Conservation (phyloP, 306 rosid species). For the Luffa acutangula region DNA sequence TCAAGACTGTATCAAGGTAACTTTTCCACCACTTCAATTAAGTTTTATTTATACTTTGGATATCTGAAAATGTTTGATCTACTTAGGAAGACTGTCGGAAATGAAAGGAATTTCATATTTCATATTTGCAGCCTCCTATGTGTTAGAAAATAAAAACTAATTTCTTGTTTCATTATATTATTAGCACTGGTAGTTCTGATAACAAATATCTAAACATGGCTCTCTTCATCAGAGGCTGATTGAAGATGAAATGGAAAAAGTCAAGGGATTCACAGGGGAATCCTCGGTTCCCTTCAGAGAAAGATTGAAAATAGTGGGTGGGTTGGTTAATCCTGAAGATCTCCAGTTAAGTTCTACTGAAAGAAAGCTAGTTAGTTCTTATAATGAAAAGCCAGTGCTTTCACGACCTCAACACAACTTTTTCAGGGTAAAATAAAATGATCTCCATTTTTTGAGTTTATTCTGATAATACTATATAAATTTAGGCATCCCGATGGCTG, state of each 20-base stretch:
- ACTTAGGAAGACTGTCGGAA: background rate
- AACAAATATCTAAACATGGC: background rate
- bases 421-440: slow-evolving; percentile 35
- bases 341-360: slow-evolving; percentile 56
- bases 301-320: slow-evolving; percentile 75
- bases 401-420: slow-evolving; percentile 90
- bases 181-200: background rate
- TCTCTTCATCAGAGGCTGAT: slow-evolving; percentile 43
- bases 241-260: slow-evolving; percentile 66
- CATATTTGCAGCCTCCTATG: background rate
- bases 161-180: background rate
- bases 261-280: slow-evolving; percentile 59
- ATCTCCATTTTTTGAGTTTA: background rate
- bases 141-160: background rate
- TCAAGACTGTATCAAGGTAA: slow-evolving; percentile 56
- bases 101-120: background rate
- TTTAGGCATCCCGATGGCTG: background rate
- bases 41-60: background rate
- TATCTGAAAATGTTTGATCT: background rate
- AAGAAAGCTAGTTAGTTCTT: slow-evolving; percentile 59
- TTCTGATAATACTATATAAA: background rate
- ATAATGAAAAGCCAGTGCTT: slow-evolving; percentile 87
- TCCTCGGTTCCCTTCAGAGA: slow-evolving; percentile 53
- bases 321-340: slow-evolving; percentile 75
- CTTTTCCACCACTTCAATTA: background rate